Base-by-base conservation (phyloP, 768 basidiomycete genomes). In the Candolleomyces aberdarensis region DNA sequence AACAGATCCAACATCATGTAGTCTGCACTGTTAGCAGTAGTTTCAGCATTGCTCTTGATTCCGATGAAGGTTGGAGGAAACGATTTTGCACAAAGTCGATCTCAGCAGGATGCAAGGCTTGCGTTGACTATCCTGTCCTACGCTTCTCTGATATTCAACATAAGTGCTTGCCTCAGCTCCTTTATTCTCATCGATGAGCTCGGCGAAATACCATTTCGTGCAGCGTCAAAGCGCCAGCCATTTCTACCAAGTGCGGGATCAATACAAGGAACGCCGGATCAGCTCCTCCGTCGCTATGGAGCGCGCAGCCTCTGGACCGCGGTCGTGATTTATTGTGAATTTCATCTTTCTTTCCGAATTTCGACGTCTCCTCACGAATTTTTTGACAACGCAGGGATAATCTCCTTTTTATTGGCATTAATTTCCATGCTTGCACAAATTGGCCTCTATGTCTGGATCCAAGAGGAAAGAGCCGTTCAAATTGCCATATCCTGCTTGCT, bases 121-220 rank as follows among this genome's bases (percentile, higher is more conserved):
- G 36, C 41, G 3, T 63, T 65, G 39, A 59, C 58, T 22, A 49
- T 68, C 14, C 44, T 69, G 15, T 60, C 59, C 8, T 71, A 69
- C 29, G 46, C 63, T 3, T 64, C 68, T 7, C 48, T 71, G 20
- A 64, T 71, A 31, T 59, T 71, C 47, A 71, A 71, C 41, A 61
- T 68, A 20, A 68, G 67, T 43, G 63, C 64, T 19, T 66, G 62
- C 29, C 61, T 65, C 47, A 71, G 66, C 46, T 66, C 63, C 56
- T 67, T 71, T 49, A 62, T 69, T 7, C 59, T 71, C 15, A 55
- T 71, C 6, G 67, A 71, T 56, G 63, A 65, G 1, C 64, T 71
- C 5, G 68, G 68, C 32, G 67, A 69, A 41, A 43, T 71, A 11
- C 61, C 68, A 1, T 69, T 62, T 54, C 61, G 64, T 5, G 65